Evolutionary conservation across 2,329 filamentous ascomycete genomes (phyloP).

Genomic region (Nectriaceae sp.): DNA sequence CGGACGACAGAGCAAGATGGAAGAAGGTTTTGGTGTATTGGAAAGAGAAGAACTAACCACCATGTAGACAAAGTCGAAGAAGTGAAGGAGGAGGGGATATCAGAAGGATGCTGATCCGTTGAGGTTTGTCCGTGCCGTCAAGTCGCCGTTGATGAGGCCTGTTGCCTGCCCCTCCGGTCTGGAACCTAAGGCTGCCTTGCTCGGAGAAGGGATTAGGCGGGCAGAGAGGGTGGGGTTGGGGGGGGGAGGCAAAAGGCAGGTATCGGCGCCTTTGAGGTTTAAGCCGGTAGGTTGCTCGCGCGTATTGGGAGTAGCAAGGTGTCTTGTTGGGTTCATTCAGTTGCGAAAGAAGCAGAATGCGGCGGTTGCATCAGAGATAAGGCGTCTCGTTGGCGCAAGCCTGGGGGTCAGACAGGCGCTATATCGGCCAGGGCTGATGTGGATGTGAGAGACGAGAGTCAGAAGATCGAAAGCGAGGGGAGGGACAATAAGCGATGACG

Average conservation of each 20-base stretch:
- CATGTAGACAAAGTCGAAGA: constrained; percentile 7
- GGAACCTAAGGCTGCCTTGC: constrained; percentile 6
- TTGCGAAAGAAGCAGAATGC: background rate
- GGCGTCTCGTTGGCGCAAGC: background rate
- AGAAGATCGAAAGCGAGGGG: background rate
- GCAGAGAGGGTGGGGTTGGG: background rate
- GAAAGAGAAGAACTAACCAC: constrained; percentile 7
- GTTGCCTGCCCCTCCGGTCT: background rate
- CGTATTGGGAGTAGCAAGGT: background rate
- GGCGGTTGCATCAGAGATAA: background rate
- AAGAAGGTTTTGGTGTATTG: constrained; percentile 6
- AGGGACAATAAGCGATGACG: background rate
- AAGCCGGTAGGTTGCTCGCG: background rate
- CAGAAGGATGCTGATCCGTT: background rate
- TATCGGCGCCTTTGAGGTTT: background rate
- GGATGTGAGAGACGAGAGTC: background rate
- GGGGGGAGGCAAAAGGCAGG: background rate
- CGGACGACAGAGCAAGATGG: constrained; percentile 13
- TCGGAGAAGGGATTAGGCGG: background rate
- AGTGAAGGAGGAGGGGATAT: background rate
- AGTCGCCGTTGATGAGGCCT: background rate
- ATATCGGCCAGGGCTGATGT: background rate
- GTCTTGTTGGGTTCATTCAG: background rate
- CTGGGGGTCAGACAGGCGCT: background rate
- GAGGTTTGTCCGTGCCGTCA: background rate